A percentile compares a stretch with the other conserved stretches of the same genome.
phyloP scores from a whole-genome alignment of 163 green algal genomes.

The Scenedesmus sp. region DNA sequence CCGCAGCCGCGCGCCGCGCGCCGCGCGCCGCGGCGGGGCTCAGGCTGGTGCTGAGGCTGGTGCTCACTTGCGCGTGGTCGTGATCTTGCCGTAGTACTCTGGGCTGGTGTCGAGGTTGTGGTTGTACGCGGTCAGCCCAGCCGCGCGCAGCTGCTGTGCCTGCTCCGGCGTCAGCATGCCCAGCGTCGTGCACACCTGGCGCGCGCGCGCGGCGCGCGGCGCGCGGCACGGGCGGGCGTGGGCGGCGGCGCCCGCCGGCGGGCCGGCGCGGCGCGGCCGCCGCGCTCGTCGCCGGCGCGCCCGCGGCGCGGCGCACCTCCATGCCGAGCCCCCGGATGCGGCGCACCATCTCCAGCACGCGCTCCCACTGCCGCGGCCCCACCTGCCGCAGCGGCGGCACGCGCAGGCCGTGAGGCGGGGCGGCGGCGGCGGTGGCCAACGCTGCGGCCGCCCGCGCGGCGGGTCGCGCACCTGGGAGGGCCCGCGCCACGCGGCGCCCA shows the following conservation, averaged over 20 bases:
- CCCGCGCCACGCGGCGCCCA: conserved; percentile 98
- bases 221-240: neutral
- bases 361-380: conserved; percentile 87
- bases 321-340: conserved; percentile 82
- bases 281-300: neutral
- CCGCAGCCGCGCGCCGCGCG: neutral
- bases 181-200: conserved; percentile 95
- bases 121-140: conserved; percentile 99
- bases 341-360: conserved; percentile 92
- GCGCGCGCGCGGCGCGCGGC: neutral
- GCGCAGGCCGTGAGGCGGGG: too few relatives aligned
- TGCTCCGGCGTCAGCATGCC: conserved; percentile 94
- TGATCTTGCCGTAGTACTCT: conserved; percentile 97
- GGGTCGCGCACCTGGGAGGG: conserved; percentile 83
- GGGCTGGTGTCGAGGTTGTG: conserved; percentile 99
- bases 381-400: conserved; percentile 66
- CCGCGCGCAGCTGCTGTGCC: conserved; percentile 86
- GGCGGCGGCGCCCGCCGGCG: too few relatives aligned
- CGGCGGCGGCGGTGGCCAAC: too few relatives aligned
- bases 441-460: too few relatives aligned
- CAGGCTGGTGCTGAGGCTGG: neutral
- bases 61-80: conserved; percentile 94
- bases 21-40: too few relatives aligned
- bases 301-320: conserved; percentile 70
- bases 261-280: too few relatives aligned